Conservation (phyloP, 176 grass and related monocot genomes). For the Elymus sibiricus region DNA sequence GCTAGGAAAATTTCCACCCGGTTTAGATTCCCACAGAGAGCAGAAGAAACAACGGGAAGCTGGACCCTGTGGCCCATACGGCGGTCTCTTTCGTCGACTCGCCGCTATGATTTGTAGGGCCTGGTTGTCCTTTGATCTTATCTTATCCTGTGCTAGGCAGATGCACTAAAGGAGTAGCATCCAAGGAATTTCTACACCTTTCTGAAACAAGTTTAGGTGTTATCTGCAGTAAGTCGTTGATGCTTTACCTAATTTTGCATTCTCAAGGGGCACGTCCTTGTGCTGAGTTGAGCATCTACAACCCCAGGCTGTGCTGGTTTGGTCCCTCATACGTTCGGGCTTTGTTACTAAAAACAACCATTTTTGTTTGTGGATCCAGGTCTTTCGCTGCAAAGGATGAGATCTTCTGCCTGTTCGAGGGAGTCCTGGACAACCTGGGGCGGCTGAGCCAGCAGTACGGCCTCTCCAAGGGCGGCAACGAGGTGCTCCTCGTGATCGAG, state of each 20-base stretch:
- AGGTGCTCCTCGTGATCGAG: slow-evolving; percentile 79
- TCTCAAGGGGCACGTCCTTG: neutral
- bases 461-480: slow-evolving; percentile 72
- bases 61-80: neutral
- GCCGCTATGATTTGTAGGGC: slow-evolving; percentile 32
- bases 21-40: slow-evolving; percentile 32
- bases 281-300: too few relatives aligned
- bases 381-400: slow-evolving; percentile 84
- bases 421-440: slow-evolving; percentile 72
- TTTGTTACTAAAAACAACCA: too few relatives aligned
- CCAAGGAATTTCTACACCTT: slow-evolving; percentile 12
- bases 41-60: slow-evolving; percentile 17
- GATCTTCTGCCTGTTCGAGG: slow-evolving; percentile 93
- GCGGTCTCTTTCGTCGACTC: neutral
- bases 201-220: neutral
- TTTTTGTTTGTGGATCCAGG: slow-evolving; percentile 31
- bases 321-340: too few relatives aligned
- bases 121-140: slow-evolving; percentile 14
- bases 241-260: slow-evolving; percentile 12
- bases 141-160: slow-evolving; percentile 6
- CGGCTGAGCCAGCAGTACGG: slow-evolving; percentile 81
- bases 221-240: neutral
- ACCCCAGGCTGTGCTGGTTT: too few relatives aligned
- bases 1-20: neutral
- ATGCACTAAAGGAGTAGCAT: slow-evolving; percentile 31